phyloP scores from a whole-genome alignment of 2,329 filamentous ascomycete genomes.

The Dactylellina sp. region DNA sequence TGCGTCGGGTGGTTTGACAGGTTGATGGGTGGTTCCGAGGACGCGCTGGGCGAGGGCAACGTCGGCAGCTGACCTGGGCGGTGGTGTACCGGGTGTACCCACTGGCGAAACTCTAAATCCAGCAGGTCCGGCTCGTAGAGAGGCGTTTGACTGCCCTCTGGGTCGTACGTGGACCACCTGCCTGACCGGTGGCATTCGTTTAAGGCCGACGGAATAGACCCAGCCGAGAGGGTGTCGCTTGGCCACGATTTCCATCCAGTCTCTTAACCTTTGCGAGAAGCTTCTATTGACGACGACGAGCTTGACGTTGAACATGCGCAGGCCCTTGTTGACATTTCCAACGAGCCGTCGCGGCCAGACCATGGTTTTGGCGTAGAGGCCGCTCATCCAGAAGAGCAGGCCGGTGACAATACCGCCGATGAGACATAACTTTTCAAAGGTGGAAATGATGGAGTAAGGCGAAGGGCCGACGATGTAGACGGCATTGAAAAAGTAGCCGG shows the following conservation, averaged over 20 bases:
- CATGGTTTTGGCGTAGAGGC: slow-evolving; percentile 94
- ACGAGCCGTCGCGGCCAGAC: slow-evolving; percentile 95
- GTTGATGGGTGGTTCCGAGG: slow-evolving; percentile 21
- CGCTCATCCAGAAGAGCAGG: slow-evolving; percentile 89
- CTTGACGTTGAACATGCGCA: slow-evolving; percentile 95
- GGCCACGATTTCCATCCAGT: slow-evolving; percentile 49
- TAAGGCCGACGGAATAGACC: slow-evolving; percentile 46
- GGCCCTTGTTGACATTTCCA: slow-evolving; percentile 84
- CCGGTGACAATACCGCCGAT: slow-evolving; percentile 90
- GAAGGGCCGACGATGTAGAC: slow-evolving; percentile 92
- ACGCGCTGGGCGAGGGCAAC: slow-evolving; percentile 35
- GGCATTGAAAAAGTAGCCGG: slow-evolving; percentile 84
- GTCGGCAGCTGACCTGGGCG: slow-evolving; percentile 44
- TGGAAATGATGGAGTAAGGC: slow-evolving; percentile 75
- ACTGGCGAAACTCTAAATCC: slow-evolving; percentile 12
- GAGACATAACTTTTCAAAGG: slow-evolving; percentile 83
- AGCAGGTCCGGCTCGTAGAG: slow-evolving; percentile 8
- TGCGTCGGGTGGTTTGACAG: slow-evolving; percentile 11
- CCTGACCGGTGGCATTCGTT: slow-evolving; percentile 35
- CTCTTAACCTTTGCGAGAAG: slow-evolving; percentile 41
- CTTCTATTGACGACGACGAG: slow-evolving; percentile 77
- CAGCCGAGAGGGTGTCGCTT: slow-evolving; percentile 50
- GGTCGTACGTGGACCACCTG: slow-evolving; percentile 17
- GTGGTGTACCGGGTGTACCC: slow-evolving; percentile 38
- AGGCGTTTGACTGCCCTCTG: slow-evolving; percentile 38